These are phyloP conservation scores for Lathyrus sativus DNA, from an alignment of 306 rosid genomes.

Conservation along the genomic window DNA sequence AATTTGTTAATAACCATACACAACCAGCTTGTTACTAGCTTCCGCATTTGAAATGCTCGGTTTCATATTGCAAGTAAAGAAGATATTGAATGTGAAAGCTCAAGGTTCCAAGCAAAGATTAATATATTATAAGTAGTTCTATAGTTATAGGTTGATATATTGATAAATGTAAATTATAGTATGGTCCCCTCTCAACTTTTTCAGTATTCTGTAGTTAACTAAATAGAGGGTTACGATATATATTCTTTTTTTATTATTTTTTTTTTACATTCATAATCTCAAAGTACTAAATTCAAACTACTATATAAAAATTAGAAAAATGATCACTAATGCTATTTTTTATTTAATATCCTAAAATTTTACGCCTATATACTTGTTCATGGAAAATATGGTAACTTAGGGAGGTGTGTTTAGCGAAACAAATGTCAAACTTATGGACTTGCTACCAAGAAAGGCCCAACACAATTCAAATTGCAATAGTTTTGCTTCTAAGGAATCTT, in stretches of 20 bases:
- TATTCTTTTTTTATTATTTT: too few relatives aligned
- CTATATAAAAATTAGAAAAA: too few relatives aligned
- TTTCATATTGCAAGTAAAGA: constrained; percentile 12
- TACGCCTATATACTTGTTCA: neutral
- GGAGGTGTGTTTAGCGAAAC: too few relatives aligned
- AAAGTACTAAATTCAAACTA: too few relatives aligned
- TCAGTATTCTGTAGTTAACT: neutral
- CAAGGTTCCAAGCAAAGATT: constrained; percentile 37
- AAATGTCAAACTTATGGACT: too few relatives aligned
- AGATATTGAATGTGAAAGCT: constrained; percentile 31
- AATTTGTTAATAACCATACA: neutral
- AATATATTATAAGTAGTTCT: constrained; percentile 6
- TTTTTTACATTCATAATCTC: too few relatives aligned
- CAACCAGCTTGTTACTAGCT: neutral
- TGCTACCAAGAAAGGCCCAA: too few relatives aligned
- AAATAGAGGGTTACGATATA: too few relatives aligned
- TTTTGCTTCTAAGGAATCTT: too few relatives aligned
- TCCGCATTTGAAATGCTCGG: neutral
- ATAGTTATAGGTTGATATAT: constrained; percentile 19
- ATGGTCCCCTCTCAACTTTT: constrained; percentile 64
- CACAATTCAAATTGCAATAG: too few relatives aligned
- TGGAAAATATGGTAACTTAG: too few relatives aligned
- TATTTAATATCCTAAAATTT: neutral
- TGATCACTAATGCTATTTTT: too few relatives aligned
- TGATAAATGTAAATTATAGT: constrained; percentile 35